phyloP scores from a whole-genome alignment of 176 grass and related monocot species.

The Oryza brachyantha region DNA sequence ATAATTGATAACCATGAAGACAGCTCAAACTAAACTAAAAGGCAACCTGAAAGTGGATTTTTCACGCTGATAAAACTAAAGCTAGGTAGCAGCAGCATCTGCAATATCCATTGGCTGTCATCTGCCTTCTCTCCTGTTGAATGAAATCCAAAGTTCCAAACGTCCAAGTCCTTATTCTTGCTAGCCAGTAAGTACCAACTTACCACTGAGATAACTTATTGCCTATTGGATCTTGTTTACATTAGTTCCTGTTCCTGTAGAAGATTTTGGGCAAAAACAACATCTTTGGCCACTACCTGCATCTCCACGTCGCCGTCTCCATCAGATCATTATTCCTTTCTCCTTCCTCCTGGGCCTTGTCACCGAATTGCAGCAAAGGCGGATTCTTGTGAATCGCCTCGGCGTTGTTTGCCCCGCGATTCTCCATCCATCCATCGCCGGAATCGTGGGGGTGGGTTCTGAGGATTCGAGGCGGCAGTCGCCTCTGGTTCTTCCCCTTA shows the following conservation, averaged over 20 bases:
- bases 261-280: conserved; percentile 24
- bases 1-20: neutral
- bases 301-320: conserved; percentile 43
- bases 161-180: neutral
- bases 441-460: conserved; percentile 27
- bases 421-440: conserved; percentile 23
- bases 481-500: neutral
- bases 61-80: conserved; percentile 22
- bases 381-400: conserved; percentile 35
- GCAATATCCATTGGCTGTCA: neutral
- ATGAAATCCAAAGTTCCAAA: neutral
- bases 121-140: neutral
- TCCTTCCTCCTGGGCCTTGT: conserved; percentile 16
- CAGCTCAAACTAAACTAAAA: neutral
- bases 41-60: conserved; percentile 2
- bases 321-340: conserved; percentile 51
- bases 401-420: conserved; percentile 20
- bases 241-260: neutral
- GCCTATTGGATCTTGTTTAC: neutral
- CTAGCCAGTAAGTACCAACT: too few relatives aligned
- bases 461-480: conserved; percentile 32
- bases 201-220: too few relatives aligned
- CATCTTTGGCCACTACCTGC: conserved; percentile 35
- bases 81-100: neutral
- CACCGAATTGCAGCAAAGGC: conserved; percentile 15